These are phyloP conservation scores for Ichthyophthirius multifiliis DNA, from an alignment of 169 alveolate species.

Conservation along the genomic window DNA sequence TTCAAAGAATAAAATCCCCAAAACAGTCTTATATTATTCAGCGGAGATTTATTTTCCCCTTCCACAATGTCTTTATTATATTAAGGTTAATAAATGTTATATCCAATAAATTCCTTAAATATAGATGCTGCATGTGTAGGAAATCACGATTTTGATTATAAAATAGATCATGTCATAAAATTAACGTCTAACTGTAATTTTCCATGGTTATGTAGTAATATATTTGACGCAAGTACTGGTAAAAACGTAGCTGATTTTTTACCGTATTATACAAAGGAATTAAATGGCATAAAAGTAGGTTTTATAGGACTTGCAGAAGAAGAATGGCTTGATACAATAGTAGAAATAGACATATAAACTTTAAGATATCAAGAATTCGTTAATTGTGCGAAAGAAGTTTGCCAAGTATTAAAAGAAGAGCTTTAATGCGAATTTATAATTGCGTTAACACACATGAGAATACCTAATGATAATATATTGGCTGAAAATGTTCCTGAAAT, in stretches of 20 bases:
- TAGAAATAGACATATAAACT: constrained; percentile 65
- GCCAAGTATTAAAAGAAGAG: constrained; percentile 58
- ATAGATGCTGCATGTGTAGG: constrained; percentile 87
- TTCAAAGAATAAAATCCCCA: constrained; percentile 16
- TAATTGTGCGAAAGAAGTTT: constrained; percentile 62
- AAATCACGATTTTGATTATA: constrained; percentile 92
- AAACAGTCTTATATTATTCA: too few species aligned
- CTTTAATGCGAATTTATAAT: constrained; percentile 84
- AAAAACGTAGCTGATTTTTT: constrained; percentile 76
- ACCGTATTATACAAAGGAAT: constrained; percentile 28
- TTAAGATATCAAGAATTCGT: constrained; percentile 79
- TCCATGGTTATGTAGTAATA: constrained; percentile 84
- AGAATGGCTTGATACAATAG: constrained; percentile 88
- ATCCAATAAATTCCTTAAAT: constrained; percentile 24
- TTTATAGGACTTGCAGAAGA: constrained; percentile 85
- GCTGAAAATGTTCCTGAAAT: constrained; percentile 72
- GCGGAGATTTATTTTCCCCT: constrained; percentile 91
- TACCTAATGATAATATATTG: constrained; percentile 84
- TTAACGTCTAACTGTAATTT: constrained; percentile 59
- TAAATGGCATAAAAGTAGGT: constrained; percentile 80
- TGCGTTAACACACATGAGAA: constrained; percentile 91
- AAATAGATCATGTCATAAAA: constrained; percentile 79
- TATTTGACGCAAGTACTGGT: constrained; percentile 62
- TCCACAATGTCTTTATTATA: constrained; percentile 83
- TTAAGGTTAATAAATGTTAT: constrained; percentile 86